phyloP scores from a whole-genome alignment of 1,139 yeast species.

The Magnusiomyces sp. region DNA sequence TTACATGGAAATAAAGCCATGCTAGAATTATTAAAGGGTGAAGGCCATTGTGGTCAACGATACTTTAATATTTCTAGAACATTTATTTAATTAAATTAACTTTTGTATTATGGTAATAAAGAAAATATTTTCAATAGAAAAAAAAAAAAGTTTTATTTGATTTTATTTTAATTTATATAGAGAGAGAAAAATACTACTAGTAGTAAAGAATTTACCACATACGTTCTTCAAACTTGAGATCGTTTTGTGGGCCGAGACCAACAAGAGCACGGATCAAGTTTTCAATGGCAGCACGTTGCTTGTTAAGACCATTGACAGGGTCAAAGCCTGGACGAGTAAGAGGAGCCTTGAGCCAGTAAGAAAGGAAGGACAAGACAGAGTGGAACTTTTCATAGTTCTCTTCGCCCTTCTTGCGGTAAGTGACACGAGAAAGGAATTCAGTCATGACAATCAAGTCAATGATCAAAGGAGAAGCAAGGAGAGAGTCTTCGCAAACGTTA shows the following conservation, averaged over 20 bases:
- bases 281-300: slow-evolving; percentile 88
- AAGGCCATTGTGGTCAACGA: slow-evolving; percentile 8
- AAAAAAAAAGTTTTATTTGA: no score
- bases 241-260: slow-evolving; percentile 85
- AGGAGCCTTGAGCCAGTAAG: slow-evolving; percentile 97
- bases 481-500: slow-evolving; percentile 93
- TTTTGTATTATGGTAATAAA: no score
- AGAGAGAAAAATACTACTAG: no score
- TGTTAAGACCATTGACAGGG: slow-evolving; percentile 88
- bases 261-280: slow-evolving; percentile 83
- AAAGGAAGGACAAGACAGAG: slow-evolving; percentile 76
- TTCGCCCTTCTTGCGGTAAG: slow-evolving; percentile 50
- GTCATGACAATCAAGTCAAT: slow-evolving; percentile 85
- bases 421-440: slow-evolving; percentile 81
- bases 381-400: slow-evolving; percentile 60
- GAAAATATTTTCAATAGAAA: no score
- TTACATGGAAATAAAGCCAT: neutral
- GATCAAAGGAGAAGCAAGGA: slow-evolving; percentile 89
- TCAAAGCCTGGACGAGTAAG: slow-evolving; percentile 84
- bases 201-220: slow-evolving; percentile 36
- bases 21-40: slow-evolving; percentile 11
- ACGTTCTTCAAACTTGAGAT: slow-evolving; percentile 91
- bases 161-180: no score
- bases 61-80: slow-evolving; percentile 8
- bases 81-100: slow-evolving; percentile 9